These are phyloP conservation scores for Ganoderma lucidum DNA, from an alignment of 1,284 basidiomycete species.

Conservation along the genomic window DNA sequence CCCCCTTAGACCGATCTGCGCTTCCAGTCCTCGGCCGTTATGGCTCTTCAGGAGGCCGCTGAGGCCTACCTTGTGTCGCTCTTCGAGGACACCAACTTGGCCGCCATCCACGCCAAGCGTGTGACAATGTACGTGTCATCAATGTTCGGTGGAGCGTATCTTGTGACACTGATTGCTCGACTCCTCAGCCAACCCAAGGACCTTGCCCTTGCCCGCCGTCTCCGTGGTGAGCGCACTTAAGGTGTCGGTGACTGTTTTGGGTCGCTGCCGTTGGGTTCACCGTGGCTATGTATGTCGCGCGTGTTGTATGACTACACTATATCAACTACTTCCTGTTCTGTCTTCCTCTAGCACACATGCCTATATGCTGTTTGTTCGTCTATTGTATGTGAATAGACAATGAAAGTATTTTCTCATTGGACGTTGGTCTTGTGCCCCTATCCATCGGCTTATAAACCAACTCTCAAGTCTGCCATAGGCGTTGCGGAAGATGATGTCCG, in stretches of 20 bases:
- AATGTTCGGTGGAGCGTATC: not conserved
- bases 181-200: conserved; percentile 66
- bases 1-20: conserved; percentile 77
- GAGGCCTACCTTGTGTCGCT: conserved; percentile 94
- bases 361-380: conserved; percentile 27
- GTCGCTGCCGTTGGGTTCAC: conserved; percentile 10
- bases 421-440: not conserved
- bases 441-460: not conserved
- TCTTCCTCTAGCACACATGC: conserved; percentile 25
- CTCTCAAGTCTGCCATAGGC: not conserved
- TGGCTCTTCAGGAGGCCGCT: conserved; percentile 90
- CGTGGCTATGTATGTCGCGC: conserved; percentile 24
- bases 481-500: not conserved
- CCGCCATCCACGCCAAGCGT: conserved; percentile 89
- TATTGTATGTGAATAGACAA: conserved; percentile 27
- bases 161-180: conserved; percentile 4
- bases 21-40: conserved; percentile 93
- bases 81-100: conserved; percentile 86
- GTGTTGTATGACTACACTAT: conserved; percentile 31
- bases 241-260: conserved; percentile 6
- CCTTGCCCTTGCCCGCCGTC: conserved; percentile 80
- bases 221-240: conserved; percentile 83
- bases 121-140: conserved; percentile 65
- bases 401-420: conserved; percentile 16
- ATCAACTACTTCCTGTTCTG: conserved; percentile 17